Conservation (phyloP, 2,329 filamentous ascomycete species). For the Fusarium chaquense region DNA sequence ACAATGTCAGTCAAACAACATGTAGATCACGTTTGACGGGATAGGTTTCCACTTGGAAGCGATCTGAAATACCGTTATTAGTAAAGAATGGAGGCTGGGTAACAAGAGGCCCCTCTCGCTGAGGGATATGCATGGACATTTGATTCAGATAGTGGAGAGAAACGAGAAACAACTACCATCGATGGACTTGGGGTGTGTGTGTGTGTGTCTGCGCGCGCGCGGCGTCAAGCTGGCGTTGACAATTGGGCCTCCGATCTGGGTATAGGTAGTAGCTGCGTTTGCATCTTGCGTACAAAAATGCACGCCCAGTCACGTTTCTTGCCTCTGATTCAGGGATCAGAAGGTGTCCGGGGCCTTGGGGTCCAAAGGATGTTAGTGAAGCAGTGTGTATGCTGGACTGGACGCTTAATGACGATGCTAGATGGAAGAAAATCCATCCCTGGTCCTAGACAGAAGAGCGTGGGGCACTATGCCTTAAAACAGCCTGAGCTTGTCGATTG, state of each 20-base stretch:
- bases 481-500: constrained; percentile 36
- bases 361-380: constrained; percentile 21
- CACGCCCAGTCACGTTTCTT: constrained; percentile 41
- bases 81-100: constrained; percentile 16
- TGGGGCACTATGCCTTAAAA: constrained; percentile 35
- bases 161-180: constrained; percentile 4
- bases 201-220: constrained; percentile 13
- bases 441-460: constrained; percentile 24
- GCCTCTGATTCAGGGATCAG: constrained; percentile 34
- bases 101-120: constrained; percentile 1
- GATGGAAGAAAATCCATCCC: constrained; percentile 11
- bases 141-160: constrained; percentile 17
- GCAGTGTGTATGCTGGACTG: constrained; percentile 16
- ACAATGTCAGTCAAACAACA: constrained; percentile 7
- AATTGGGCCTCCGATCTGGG: constrained; percentile 20
- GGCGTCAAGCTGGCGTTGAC: constrained; percentile 31
- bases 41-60: background rate
- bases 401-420: constrained; percentile 36
- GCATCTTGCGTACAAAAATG: constrained; percentile 37
- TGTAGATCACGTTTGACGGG: constrained; percentile 21
- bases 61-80: constrained; percentile 1
- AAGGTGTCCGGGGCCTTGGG: constrained; percentile 13
- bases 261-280: constrained; percentile 32
- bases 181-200: constrained; percentile 7
- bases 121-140: constrained; percentile 21